A percentile compares a stretch with the other conserved stretches of the same genome.
Conservation (phyloP, 2,329 filamentous ascomycete genomes). For the Bertia moriformis region DNA sequence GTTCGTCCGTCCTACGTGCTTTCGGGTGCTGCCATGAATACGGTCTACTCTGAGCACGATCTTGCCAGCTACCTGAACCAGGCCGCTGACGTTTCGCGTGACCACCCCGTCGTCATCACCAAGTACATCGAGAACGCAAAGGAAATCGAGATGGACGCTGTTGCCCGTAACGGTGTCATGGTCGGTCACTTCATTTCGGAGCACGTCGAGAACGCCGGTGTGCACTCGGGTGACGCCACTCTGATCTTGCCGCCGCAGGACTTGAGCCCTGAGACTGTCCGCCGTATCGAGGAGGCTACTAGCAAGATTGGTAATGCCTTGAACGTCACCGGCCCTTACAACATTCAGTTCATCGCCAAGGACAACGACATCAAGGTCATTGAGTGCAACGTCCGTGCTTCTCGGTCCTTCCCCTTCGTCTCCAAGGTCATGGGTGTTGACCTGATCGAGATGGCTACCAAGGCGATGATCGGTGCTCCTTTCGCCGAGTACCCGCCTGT, state of each 20-base stretch:
- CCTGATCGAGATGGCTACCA: slow-evolving; percentile 95
- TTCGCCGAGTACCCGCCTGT: slow-evolving; percentile 70
- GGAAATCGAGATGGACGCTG: slow-evolving; percentile 99
- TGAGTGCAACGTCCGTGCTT: slow-evolving; percentile 94
- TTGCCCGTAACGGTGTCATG: slow-evolving; percentile 76
- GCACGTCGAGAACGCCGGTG: slow-evolving; percentile 96
- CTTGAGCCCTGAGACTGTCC: slow-evolving; percentile 73
- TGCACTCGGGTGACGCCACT: slow-evolving; percentile 95
- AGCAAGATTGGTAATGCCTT: slow-evolving; percentile 86
- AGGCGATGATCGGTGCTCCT: slow-evolving; percentile 79
- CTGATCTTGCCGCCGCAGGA: slow-evolving; percentile 91
- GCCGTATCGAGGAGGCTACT: slow-evolving; percentile 85
- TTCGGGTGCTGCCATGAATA: slow-evolving; percentile 97
- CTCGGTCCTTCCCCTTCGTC: slow-evolving; percentile 92
- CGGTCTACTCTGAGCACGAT: slow-evolving; percentile 90
- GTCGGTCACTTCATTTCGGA: slow-evolving; percentile 95
- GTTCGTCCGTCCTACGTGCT: slow-evolving; percentile 94
- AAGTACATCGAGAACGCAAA: slow-evolving; percentile 99
- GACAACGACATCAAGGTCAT: slow-evolving; percentile 99
- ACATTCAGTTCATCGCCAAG: slow-evolving; percentile 99
- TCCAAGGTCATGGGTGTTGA: slow-evolving; percentile 98
- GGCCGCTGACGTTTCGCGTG: slow-evolving; percentile 81
- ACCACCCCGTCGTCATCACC: slow-evolving; percentile 94
- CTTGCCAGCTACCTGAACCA: slow-evolving; percentile 78
- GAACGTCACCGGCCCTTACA: slow-evolving; percentile 92